Evolutionary conservation across 2,329 filamentous ascomycete genomes (phyloP).

Genomic region (Nannizziopsis arthrosporioides): DNA sequence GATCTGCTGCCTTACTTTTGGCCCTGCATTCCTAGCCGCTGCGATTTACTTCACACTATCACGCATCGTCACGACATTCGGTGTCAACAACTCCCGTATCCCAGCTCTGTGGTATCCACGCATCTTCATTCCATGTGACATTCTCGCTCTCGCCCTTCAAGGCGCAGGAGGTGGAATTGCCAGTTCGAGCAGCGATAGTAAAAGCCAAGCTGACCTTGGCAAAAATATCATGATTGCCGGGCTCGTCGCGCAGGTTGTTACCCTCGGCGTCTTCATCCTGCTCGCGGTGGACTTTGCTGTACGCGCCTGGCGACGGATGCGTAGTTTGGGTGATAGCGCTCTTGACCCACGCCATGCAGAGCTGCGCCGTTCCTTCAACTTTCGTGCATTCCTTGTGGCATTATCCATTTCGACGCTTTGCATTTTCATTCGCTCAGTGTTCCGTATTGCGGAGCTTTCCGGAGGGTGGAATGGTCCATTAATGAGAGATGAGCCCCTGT

Average conservation of each 20-base stretch:
- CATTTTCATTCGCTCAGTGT: constrained; percentile 40
- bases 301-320: constrained; percentile 14
- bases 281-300: constrained; percentile 41
- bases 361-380: constrained; percentile 24
- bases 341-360: constrained; percentile 11
- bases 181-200: constrained; percentile 31
- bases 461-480: constrained; percentile 38
- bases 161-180: constrained; percentile 48
- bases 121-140: constrained; percentile 51
- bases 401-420: constrained; percentile 32
- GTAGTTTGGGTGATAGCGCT: constrained; percentile 6
- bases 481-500: constrained; percentile 41
- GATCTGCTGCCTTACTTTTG: constrained; percentile 48
- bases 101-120: constrained; percentile 25
- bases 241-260: constrained; percentile 49
- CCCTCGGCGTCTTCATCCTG: constrained; percentile 44
- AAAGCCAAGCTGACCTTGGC: constrained; percentile 33
- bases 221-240: constrained; percentile 56
- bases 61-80: constrained; percentile 29
- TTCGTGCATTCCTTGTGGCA: constrained; percentile 33
- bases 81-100: constrained; percentile 25
- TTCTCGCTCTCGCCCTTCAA: constrained; percentile 51
- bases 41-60: constrained; percentile 52
- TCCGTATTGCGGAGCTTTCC: constrained; percentile 41
- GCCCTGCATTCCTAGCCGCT: constrained; percentile 53